These are phyloP conservation scores for Eutrema heterophyllum DNA, from an alignment of 345 rosid species.

Conservation along the genomic window DNA sequence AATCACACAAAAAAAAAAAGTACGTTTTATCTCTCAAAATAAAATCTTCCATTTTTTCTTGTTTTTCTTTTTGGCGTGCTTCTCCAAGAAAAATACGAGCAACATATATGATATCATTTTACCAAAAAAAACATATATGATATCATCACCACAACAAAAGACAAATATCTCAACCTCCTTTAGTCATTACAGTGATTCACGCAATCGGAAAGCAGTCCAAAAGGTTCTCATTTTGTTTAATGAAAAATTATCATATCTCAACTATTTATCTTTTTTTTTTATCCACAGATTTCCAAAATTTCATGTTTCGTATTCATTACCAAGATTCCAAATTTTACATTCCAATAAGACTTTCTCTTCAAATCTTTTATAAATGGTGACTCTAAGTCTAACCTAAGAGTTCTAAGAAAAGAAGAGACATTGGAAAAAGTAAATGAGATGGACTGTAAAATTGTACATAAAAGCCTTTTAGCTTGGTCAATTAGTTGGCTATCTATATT, in stretches of 20 bases:
- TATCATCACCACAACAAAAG: not conserved
- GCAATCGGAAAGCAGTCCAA: not conserved
- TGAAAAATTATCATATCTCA: too few species aligned
- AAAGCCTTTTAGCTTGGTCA: too few species aligned
- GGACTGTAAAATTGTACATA: too few species aligned
- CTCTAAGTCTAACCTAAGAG: not conserved
- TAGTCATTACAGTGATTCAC: not conserved
- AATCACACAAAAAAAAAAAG: too few species aligned
- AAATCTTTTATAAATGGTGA: not conserved
- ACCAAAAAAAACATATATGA: too few species aligned
- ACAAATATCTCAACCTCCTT: not conserved
- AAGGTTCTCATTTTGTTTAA: not conserved
- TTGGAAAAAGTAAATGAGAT: not conserved
- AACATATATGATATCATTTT: too few species aligned
- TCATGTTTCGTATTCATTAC: too few species aligned
- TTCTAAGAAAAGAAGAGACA: not conserved
- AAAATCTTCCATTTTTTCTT: not conserved
- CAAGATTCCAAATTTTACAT: too few species aligned
- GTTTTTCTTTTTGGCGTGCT: not conserved
- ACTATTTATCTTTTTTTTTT: too few species aligned
- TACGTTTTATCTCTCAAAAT: too few species aligned
- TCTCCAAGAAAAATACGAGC: not conserved
- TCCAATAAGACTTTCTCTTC: not conserved
- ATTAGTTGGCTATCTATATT: not conserved
- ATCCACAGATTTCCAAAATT: too few species aligned